Evolutionary conservation across 805 yeast genomes (phyloP).

Genomic region (Kluyveromyces starmeri): DNA sequence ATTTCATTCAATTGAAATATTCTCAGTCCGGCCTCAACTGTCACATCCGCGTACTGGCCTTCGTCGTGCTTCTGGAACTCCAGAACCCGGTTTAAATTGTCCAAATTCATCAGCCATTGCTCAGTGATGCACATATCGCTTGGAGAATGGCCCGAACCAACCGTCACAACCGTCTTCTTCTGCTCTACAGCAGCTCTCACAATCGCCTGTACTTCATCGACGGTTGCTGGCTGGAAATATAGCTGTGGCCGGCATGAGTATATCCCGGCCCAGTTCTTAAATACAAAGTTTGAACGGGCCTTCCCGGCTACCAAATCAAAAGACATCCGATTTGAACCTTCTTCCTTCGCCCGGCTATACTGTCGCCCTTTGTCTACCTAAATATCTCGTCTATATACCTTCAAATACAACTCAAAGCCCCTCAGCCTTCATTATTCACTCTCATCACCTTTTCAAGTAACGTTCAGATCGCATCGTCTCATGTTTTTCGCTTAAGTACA

Average conservation of each 20-base stretch:
- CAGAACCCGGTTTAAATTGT: conserved; percentile 55
- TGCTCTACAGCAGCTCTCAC: conserved; percentile 55
- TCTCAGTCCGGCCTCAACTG: conserved; percentile 91
- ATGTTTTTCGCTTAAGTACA: no score
- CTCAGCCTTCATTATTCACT: no score
- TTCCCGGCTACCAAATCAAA: conserved; percentile 1
- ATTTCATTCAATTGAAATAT: conserved; percentile 63
- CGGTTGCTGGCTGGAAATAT: conserved; percentile 64
- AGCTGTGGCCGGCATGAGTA: conserved; percentile 68
- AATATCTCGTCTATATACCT: no score
- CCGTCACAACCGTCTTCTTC: conserved; percentile 64
- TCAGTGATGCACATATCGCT: conserved; percentile 79
- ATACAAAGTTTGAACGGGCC: conserved; percentile 28
- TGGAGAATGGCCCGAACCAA: conserved; percentile 95
- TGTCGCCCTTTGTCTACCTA: no score
- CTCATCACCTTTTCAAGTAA: no score
- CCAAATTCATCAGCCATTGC: conserved; percentile 85
- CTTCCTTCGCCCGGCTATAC: no score
- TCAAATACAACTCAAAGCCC: no score
- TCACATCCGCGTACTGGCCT: conserved; percentile 74
- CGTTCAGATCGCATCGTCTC: no score
- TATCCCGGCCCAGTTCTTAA: conserved; percentile 79
- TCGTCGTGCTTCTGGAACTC: conserved; percentile 38
- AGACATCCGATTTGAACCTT: no score
- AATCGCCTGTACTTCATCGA: conserved; percentile 60